Base-by-base conservation (phyloP, 805 yeast species). In the Candida nemodendra region DNA sequence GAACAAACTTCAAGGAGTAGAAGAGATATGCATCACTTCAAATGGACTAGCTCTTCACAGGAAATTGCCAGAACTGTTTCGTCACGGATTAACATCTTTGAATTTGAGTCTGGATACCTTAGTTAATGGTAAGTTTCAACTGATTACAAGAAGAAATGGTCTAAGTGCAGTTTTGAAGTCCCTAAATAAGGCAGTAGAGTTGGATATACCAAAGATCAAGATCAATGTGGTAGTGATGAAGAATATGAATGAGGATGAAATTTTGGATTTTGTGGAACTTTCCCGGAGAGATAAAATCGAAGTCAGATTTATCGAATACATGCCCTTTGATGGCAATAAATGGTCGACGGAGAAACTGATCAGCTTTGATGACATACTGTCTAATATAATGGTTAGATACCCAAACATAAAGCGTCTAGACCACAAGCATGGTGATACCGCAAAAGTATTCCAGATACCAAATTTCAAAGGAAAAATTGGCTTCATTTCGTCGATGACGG, bases 281-380 rank as follows among this genome's bases (percentile, higher is more conserved):
- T 62, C 75, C 9, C 49, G 55, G 36, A 54, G 61, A 25, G 48
- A 56, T 27, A 66, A 69, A 4, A 42, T 74, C 5, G 78, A 75
- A 44, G 68, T 75, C 16, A 57, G 80, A 38, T 75, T 75, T 48
- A 75, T 75, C 28, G 81, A 75, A 47, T 75, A 74, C 53, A 75
- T 75, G 81, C 81, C 81, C 4, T 75, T 75, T 49, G 73, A 64
- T 41, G 81, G 81, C 2, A 75, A 75, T 53, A 69, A 68, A 45
- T 75, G 79, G 79, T 61, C 69, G 12, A 48, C 58, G 26, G 45
- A 53, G 6, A 75, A 75, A 45, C 61, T 75, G 65, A 62, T 73
- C 28, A 52, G 70, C 6, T 74, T 65, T 48, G 51, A 68, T 29
- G 76, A 72, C 39, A 73, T 74, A 42, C 47, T 69, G 15, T 48